Evolutionary conservation across 2,329 filamentous ascomycete species (phyloP), one percentile per base, ranked within the genome.

Genomic region (Nigrospora oryzae): DNA sequence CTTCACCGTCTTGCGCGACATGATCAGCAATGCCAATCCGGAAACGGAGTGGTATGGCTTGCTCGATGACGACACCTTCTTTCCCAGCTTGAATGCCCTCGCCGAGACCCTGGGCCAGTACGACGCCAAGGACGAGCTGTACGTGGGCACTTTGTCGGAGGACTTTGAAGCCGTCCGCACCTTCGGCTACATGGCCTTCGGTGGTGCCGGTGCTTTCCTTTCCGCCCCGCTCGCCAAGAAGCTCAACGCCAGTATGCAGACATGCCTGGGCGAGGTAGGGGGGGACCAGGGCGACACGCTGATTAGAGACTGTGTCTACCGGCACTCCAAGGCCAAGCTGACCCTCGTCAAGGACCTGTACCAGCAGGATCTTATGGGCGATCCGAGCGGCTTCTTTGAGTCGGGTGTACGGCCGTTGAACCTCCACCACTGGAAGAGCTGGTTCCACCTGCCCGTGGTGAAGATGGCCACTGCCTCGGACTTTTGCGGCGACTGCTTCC

Each of bases 1-100:
- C 54, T 81, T 81, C 55, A 67, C 74, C 12, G 66, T 81, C 12
- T 58, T 81, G 10, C 63, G 69, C 28, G 65, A 74, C 34, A 66
- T 81, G 48, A 59, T 75, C 19, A 56, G 65, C 19, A 62, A 69
- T 41, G 57, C 64, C 31, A 67, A 62, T 11, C 58, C 67, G 0
- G 53, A 65, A 13, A 78, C 75, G 0, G 62, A 65, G 31, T 83
- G 79, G 78, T 68, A 71, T 13, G 72, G 69, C 38, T 64, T 82
- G 40, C 69, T 82, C 34, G 78, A 83, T 54, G 79, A 83, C 53
- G 79, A 83, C 52, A 83, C 79, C 1, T 82, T 83, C 58, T 81
- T 81, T 57, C 70, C 74, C 2, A 76, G 73, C 2, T 68, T 82
- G 38, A 58, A 70, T 42, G 65, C 66, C 1, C 62, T 83, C 14